phyloP scores from a whole-genome alignment of 129 eudicot species.

The Centrapalus pauciflorus region DNA sequence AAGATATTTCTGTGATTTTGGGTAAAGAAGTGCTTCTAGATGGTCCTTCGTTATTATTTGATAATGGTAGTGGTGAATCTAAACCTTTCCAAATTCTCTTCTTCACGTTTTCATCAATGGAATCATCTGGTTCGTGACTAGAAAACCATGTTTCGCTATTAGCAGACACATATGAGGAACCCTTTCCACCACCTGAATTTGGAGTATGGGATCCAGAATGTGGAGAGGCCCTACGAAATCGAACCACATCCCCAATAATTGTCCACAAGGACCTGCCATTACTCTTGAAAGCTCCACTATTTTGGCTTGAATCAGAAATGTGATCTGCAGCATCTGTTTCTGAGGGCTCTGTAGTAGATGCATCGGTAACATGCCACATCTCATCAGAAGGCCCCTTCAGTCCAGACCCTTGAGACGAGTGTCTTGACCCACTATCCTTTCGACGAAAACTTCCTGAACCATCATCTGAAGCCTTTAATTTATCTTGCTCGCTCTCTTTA shows the following conservation, averaged over 20 bases:
- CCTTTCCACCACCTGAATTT: slow-evolving; percentile 42
- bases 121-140: slow-evolving; percentile 58
- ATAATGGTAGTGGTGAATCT: slow-evolving; percentile 24
- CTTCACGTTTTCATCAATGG: slow-evolving; percentile 25
- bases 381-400: slow-evolving; percentile 72
- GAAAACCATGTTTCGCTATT: slow-evolving; percentile 80
- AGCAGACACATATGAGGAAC: slow-evolving; percentile 55
- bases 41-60: slow-evolving; percentile 19
- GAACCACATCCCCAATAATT: slow-evolving; percentile 49
- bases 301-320: slow-evolving; percentile 21
- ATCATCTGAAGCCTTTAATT: neutral
- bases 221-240: slow-evolving; percentile 46
- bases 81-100: slow-evolving; percentile 22
- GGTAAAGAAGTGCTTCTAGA: slow-evolving; percentile 28
- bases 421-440: slow-evolving; percentile 34
- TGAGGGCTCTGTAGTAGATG: slow-evolving; percentile 35
- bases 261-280: slow-evolving; percentile 67
- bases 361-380: slow-evolving; percentile 66
- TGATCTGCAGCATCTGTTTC: slow-evolving; percentile 33
- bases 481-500: slow-evolving; percentile 9
- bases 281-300: slow-evolving; percentile 36
- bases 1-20: slow-evolving; percentile 9
- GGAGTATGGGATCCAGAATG: slow-evolving; percentile 49
- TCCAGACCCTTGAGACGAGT: slow-evolving; percentile 36
- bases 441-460: slow-evolving; percentile 17